These are phyloP conservation scores for Cryphonectria radicalis DNA, from an alignment of 2,329 filamentous ascomycete species.

Conservation along the genomic window DNA sequence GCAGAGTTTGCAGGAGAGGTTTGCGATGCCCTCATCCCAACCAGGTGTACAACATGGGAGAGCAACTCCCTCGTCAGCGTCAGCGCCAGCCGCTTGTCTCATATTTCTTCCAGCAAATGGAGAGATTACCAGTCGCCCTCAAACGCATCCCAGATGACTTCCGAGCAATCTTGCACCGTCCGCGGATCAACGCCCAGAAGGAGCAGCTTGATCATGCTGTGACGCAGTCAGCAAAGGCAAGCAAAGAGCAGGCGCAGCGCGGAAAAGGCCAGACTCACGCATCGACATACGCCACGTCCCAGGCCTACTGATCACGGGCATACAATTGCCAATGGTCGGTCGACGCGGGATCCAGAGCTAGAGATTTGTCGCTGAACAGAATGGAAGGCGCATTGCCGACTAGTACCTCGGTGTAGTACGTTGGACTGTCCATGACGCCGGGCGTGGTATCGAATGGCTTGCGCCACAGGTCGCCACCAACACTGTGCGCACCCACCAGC, in stretches of 20 bases:
- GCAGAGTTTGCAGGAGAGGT: background rate
- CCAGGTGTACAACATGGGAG: background rate
- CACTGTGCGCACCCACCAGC: constrained; percentile 36
- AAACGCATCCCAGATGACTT: constrained; percentile 34
- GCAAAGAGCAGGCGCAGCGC: background rate
- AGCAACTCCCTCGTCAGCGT: background rate
- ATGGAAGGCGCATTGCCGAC: constrained; percentile 33
- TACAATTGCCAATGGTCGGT: constrained; percentile 34
- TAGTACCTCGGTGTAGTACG: constrained; percentile 36
- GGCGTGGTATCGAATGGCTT: constrained; percentile 34
- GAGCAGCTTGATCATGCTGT: constrained; percentile 37
- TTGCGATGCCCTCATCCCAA: background rate
- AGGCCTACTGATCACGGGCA: constrained; percentile 31
- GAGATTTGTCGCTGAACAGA: constrained; percentile 35
- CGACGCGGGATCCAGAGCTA: constrained; percentile 34
- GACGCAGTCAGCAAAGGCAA: background rate
- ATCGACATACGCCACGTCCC: constrained; percentile 34
- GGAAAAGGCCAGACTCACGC: constrained; percentile 34
- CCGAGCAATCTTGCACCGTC: constrained; percentile 35
- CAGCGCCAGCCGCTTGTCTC: background rate
- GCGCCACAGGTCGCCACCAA: constrained; percentile 34
- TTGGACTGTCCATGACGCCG: constrained; percentile 32
- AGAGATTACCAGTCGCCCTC: constrained; percentile 8
- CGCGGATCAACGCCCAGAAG: constrained; percentile 34
- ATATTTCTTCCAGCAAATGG: background rate